These are phyloP conservation scores for Neoboletus subvelutipes DNA, from an alignment of 768 basidiomycete genomes.

Conservation along the genomic window DNA sequence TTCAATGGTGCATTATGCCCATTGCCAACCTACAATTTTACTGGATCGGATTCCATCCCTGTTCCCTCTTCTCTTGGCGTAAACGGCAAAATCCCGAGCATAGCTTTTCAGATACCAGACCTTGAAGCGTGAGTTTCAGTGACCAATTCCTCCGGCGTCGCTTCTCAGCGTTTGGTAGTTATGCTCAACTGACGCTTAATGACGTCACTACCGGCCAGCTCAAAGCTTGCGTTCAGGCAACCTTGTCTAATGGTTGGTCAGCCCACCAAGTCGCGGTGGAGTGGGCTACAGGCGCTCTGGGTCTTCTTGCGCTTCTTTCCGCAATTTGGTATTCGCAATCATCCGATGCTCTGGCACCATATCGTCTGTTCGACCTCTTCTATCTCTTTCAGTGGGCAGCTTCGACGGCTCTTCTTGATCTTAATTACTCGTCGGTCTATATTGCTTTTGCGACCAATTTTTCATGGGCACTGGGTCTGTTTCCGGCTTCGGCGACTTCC, in stretches of 20 bases:
- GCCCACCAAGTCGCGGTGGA: constrained; percentile 70
- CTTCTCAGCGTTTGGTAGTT: constrained; percentile 31
- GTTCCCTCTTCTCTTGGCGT: constrained; percentile 62
- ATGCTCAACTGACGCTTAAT: constrained; percentile 72
- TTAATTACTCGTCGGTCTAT: constrained; percentile 88
- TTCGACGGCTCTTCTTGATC: constrained; percentile 70
- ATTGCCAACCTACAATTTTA: constrained; percentile 81
- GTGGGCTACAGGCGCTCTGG: constrained; percentile 72
- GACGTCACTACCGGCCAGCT: constrained; percentile 67
- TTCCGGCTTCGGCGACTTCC: constrained; percentile 51
- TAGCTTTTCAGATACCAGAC: constrained; percentile 88
- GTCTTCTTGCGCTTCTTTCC: constrained; percentile 57
- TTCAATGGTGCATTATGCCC: constrained; percentile 82
- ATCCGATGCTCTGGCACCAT: constrained; percentile 60
- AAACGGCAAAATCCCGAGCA: constrained; percentile 59
- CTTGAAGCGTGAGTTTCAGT: constrained; percentile 59
- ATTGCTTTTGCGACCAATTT: constrained; percentile 83
- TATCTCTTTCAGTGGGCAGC: constrained; percentile 86
- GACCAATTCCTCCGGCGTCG: background rate
- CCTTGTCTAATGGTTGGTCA: constrained; percentile 89
- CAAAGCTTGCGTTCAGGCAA: constrained; percentile 89
- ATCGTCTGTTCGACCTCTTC: constrained; percentile 79
- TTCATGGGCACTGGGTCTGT: constrained; percentile 82
- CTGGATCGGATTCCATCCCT: constrained; percentile 70
- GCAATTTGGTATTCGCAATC: constrained; percentile 55